phyloP scores from a whole-genome alignment of 306 rosid genomes.

The Quercus variabilis region DNA sequence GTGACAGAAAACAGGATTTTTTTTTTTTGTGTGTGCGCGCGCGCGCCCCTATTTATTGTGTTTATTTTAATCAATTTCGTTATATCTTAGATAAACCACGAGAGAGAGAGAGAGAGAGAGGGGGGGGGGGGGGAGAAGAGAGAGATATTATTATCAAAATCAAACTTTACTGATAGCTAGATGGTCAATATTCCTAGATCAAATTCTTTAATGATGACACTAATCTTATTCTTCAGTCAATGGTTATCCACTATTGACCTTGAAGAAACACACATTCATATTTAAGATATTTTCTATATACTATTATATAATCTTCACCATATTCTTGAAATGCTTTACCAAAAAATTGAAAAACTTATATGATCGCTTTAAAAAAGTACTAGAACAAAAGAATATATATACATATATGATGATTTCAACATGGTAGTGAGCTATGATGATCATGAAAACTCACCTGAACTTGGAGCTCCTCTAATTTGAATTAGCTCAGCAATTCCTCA shows the following conservation, averaged over 20 bases:
- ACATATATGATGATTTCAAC: neutral
- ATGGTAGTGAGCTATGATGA: neutral
- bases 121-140: neutral
- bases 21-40: neutral
- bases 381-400: neutral
- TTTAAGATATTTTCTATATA: neutral
- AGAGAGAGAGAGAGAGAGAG: slow-evolving; percentile 3
- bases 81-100: neutral
- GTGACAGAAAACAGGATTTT: neutral
- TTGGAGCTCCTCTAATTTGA: slow-evolving; percentile 12
- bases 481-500: neutral
- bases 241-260: slow-evolving; percentile 17
- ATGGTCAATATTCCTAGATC: neutral
- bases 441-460: neutral
- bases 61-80: neutral
- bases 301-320: slow-evolving; percentile 15
- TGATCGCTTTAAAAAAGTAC: neutral
- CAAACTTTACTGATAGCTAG: slow-evolving; percentile 9
- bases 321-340: neutral
- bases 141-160: slow-evolving; percentile 11
- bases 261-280: neutral
- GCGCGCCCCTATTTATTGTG: neutral
- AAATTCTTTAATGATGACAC: slow-evolving; percentile 32
- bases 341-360: neutral
- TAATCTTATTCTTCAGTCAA: slow-evolving; percentile 10